Evolutionary conservation across 805 yeast species (phyloP), one percentile per base, ranked within the genome.

Genomic region (Schizosaccharomyces cryophilus): DNA sequence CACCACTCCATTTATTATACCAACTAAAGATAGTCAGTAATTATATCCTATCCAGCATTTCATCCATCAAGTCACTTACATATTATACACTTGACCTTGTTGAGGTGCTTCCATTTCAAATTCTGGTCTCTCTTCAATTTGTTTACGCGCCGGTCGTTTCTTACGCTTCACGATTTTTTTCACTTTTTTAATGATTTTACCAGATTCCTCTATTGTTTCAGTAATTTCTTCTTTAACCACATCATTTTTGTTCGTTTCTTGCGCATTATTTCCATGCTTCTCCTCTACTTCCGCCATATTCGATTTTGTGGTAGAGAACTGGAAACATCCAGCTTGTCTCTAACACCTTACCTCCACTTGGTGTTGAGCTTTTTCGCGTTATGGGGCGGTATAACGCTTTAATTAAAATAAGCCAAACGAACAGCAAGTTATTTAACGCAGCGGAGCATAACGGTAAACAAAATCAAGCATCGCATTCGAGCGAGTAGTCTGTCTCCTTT

Each of bases 1-100:
- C 88, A 0, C 88, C 87, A 6, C 93, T 80, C 96, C 96, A 89
- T 69, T 83, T 84, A 62, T 83, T 75, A 70, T 80, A 89, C 96
- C 96, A 89, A 17, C 56, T 51, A 6, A 24, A 21, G 26, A 21
- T n/a, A 51, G 51, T 45, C 17, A 45, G 51, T 24, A 45, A 45
- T 45, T 45, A 19, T 11, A 2, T 35, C 47, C 47, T 5, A 45
- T 45, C 51, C 51, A 45, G 11, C 1, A 45, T 4, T 35, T 35
- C 56, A 24, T 5, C n/a, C 31, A 5, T 9, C 19, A 19, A 51
- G 19, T 24, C n/a, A 51, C 56, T 24, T 51, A 51, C 56, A 87
- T 76, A 67, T 89, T 89, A 73, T 84, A 89, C 0, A 81, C 80
- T 6, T 81, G 79, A 0, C 95, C 95, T 0, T 84, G 78, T 65